Percentiles rank a stretch among this genome's conserved stretches.
Evolutionary conservation across 805 yeast species (phyloP).

Genomic region (Cyberlindnera meyerae): DNA sequence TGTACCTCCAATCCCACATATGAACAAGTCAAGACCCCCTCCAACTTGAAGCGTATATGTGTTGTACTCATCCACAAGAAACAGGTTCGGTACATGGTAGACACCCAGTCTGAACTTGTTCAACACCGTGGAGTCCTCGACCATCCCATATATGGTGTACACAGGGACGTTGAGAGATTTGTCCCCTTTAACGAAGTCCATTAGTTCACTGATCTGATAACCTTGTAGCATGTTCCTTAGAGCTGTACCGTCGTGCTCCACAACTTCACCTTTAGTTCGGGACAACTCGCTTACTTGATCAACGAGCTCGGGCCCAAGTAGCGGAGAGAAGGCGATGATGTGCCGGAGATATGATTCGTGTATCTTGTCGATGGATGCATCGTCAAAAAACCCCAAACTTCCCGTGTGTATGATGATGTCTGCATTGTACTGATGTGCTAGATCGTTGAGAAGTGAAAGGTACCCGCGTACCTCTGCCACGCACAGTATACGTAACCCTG

Average conservation of each 20-base stretch:
- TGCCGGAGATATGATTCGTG: constrained; percentile 57
- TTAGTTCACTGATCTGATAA: constrained; percentile 46
- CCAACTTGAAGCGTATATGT: constrained; percentile 36
- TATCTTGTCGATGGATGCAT: constrained; percentile 46
- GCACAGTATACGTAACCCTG: constrained; percentile 38
- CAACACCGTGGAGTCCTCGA: constrained; percentile 67
- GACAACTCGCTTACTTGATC: constrained; percentile 50
- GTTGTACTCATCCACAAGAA: constrained; percentile 55
- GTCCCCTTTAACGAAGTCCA: constrained; percentile 42
- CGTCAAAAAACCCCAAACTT: constrained; percentile 74
- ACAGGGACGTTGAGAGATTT: constrained; percentile 51
- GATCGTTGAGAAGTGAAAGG: constrained; percentile 42
- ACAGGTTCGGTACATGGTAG: constrained; percentile 50
- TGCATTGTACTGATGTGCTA: constrained; percentile 45
- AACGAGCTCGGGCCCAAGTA: constrained; percentile 44
- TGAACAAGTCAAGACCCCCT: constrained; percentile 41
- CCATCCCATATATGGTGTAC: constrained; percentile 71
- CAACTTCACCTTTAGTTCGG: constrained; percentile 38
- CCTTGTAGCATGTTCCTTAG: constrained; percentile 32
- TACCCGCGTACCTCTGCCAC: constrained; percentile 57
- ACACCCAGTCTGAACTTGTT: constrained; percentile 55
- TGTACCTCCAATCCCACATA: constrained; percentile 72
- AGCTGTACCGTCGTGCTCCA: constrained; percentile 31
- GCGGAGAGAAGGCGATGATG: constrained; percentile 61
- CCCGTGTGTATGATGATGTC: constrained; percentile 63